phyloP scores from a whole-genome alignment of 805 yeast species.

The Candida ovalis region DNA sequence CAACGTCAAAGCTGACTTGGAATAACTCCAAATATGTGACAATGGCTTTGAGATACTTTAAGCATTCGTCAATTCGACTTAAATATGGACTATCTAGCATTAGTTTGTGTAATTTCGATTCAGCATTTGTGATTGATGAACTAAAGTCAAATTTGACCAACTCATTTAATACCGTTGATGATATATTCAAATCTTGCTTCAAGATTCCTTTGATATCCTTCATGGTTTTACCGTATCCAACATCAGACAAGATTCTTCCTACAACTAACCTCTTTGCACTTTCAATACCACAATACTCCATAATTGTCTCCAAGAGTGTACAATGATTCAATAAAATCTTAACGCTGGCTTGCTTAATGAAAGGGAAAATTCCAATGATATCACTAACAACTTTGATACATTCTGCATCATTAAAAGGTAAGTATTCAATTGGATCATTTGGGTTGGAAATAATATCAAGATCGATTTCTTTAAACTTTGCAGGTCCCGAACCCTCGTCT shows the following conservation, averaged over 20 bases:
- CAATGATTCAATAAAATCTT: conserved; percentile 72
- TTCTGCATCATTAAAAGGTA: conserved; percentile 78
- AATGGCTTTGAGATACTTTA: conserved; percentile 60
- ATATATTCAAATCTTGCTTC: conserved; percentile 64
- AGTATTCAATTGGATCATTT: conserved; percentile 25
- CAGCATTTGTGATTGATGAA: conserved; percentile 63
- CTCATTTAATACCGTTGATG: conserved; percentile 80
- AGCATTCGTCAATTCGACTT: conserved; percentile 55
- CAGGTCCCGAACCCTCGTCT: conserved; percentile 66
- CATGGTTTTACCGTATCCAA: conserved; percentile 64
- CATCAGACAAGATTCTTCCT: conserved; percentile 67
- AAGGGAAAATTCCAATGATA: conserved; percentile 60
- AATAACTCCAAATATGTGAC: conserved; percentile 49
- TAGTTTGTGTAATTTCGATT: conserved; percentile 56
- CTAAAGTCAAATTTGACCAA: conserved; percentile 76
- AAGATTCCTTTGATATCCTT: conserved; percentile 49
- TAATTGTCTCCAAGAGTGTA: conserved; percentile 69
- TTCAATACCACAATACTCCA: conserved; percentile 79
- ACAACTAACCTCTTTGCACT: conserved; percentile 70
- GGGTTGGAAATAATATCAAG: conserved; percentile 68
- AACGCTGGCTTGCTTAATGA: conserved; percentile 54
- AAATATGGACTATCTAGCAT: conserved; percentile 73
- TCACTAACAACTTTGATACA: conserved; percentile 80
- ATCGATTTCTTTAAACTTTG: conserved; percentile 74
- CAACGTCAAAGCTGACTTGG: conserved; percentile 47